Evolutionary conservation across 495 filamentous ascomycete genomes (phyloP), one percentile per base, ranked within the genome.

Genomic region (Lichenothelia convexa): DNA sequence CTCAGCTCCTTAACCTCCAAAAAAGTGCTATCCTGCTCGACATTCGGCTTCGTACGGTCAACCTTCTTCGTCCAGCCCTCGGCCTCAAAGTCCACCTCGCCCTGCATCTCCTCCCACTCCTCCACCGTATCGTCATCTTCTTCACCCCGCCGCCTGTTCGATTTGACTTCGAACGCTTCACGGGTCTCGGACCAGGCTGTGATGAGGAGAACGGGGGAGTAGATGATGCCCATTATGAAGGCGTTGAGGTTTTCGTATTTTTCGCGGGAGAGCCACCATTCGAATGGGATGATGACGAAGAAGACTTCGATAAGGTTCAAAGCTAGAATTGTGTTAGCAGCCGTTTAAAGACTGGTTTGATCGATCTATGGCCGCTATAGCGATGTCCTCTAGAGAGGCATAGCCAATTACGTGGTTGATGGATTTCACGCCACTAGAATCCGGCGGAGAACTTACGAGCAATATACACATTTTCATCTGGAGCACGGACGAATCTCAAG

Each of bases 401-500:
- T 26, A 22, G 27, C 15, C 9, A 51, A 62, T 45, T 53, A 70
- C 63, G 83, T 4, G n/a, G n/a, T n/a, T n/a, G n/a, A n/a, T n/a
- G n/a, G n/a, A n/a, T n/a, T n/a, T n/a, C n/a, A n/a, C n/a, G n/a
- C n/a, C n/a, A n/a, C n/a, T n/a, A n/a, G n/a, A n/a, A n/a, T n/a
- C n/a, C n/a, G n/a, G n/a, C n/a, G n/a, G n/a, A n/a, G n/a, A n/a
- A n/a, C n/a, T n/a, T n/a, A n/a, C n/a, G 58, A 9, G 89, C 73
- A 39, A 97, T 91, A 56, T 87, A 97, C 31, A 97, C 89, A 45
- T 97, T 94, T 55, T 95, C 91, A 46, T 95, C 89, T 0, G 89
- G 89, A 0, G 89, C 91, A 22, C 91, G 82, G 6, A 95, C 81
- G 46, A 93, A 97, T 46, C 85, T 79, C 63, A 94, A 81, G 1